These are phyloP conservation scores for Carpediemonas membranifera DNA, from an alignment of 78 protist genomes.

Conservation along the genomic window DNA sequence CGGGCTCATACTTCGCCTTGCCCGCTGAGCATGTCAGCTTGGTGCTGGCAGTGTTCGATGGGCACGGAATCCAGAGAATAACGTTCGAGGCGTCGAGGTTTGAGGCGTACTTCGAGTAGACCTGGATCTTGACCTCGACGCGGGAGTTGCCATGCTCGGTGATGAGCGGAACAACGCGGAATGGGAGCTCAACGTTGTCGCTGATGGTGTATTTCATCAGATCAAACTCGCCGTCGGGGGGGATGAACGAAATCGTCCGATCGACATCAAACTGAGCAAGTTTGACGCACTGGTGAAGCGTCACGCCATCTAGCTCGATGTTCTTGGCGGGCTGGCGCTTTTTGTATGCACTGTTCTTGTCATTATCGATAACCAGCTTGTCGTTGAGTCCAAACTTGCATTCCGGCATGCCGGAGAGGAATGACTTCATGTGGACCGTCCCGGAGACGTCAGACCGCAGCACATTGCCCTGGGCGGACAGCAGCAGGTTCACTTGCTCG, in stretches of 20 bases:
- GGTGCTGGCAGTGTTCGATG: constrained; percentile 75
- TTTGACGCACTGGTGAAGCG: constrained; percentile 93
- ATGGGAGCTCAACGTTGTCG: constrained; percentile 72
- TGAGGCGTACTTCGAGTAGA: constrained; percentile 9
- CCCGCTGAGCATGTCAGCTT: constrained; percentile 55
- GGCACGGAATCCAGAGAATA: constrained; percentile 66
- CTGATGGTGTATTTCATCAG: constrained; percentile 92
- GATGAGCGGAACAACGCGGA: constrained; percentile 70
- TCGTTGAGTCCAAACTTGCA: not conserved
- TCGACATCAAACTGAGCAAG: constrained; percentile 76
- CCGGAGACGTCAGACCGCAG: not conserved
- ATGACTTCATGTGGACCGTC: not conserved
- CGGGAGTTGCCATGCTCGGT: constrained; percentile 73
- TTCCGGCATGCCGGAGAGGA: not conserved
- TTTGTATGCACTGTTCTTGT: not conserved
- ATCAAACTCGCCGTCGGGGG: constrained; percentile 96
- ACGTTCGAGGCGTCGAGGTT: constrained; percentile 1
- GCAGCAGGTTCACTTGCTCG: not conserved
- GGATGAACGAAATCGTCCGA: constrained; percentile 80
- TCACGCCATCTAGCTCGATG: constrained; percentile 80
- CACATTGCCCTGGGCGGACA: constrained; percentile 51
- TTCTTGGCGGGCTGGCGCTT: not conserved
- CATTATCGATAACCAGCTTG: not conserved
- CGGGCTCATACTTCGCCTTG: constrained; percentile 78
- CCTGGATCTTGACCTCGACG: constrained; percentile 51